phyloP scores from a whole-genome alignment of 441 rosid genomes.

The Geranium incanum region DNA sequence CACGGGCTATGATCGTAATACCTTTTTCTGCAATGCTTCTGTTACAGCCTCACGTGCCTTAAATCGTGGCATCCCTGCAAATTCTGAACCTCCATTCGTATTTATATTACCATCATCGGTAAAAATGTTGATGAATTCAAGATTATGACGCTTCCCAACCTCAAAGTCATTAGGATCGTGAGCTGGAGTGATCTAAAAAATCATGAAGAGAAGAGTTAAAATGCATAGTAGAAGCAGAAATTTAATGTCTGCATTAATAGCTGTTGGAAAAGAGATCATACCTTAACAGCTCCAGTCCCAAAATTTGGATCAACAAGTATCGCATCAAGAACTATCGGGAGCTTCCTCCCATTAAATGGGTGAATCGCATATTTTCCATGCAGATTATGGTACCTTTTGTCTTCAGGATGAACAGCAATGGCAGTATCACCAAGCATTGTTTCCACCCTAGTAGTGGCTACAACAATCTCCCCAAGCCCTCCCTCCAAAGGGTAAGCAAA shows the following conservation, averaged over 20 bases:
- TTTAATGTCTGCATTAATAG: background rate
- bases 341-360: slow-evolving; percentile 85
- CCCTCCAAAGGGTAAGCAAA: slow-evolving; percentile 87
- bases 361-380: slow-evolving; percentile 80
- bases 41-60: slow-evolving; percentile 74
- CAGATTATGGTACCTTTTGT: slow-evolving; percentile 68
- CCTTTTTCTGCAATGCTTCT: slow-evolving; percentile 66
- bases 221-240: slow-evolving; percentile 6
- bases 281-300: slow-evolving; percentile 99
- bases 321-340: slow-evolving; percentile 72
- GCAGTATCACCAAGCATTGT: slow-evolving; percentile 99
- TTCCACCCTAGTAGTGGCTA: slow-evolving; percentile 94
- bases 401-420: slow-evolving; percentile 86
- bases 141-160: slow-evolving; percentile 80
- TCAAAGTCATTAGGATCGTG: slow-evolving; percentile 96
- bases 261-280: slow-evolving; percentile 15
- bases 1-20: slow-evolving; percentile 17
- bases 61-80: slow-evolving; percentile 80
- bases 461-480: slow-evolving; percentile 75
- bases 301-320: slow-evolving; percentile 83
- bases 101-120: slow-evolving; percentile 94
- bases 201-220: slow-evolving; percentile 10
- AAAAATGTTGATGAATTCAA: slow-evolving; percentile 72
- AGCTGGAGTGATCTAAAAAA: slow-evolving; percentile 80
- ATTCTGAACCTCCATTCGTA: slow-evolving; percentile 63